Conservation (phyloP, 306 rosid genomes). For the Ochetophila trinervis region DNA sequence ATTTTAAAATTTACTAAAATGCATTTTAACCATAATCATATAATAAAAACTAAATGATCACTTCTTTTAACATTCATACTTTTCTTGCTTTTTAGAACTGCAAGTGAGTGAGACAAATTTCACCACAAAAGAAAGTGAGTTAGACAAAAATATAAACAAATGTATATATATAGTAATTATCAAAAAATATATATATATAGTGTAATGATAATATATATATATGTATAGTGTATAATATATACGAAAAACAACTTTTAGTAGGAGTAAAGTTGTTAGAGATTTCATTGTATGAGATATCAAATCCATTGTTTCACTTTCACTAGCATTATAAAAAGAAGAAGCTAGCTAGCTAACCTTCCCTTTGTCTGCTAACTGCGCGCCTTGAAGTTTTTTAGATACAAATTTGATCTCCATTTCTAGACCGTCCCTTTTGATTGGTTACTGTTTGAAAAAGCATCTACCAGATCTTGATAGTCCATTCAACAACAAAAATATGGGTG, state of each 20-base stretch:
- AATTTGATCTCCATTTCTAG: background rate
- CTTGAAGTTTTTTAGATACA: background rate
- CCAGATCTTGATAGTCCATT: conserved; percentile 35
- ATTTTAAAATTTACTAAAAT: no score
- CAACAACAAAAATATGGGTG: conserved; percentile 30
- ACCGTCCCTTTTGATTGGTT: conserved; percentile 13
- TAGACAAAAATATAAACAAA: no score
- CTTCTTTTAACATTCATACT: no score
- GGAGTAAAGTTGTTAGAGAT: conserved; percentile 1
- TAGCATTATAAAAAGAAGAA: background rate
- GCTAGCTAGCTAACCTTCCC: background rate
- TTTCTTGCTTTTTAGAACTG: no score
- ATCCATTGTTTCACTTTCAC: conserved; percentile 22
- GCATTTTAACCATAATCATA: no score
- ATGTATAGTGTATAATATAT: background rate
- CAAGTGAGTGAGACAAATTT: no score
- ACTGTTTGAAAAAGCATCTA: conserved; percentile 7
- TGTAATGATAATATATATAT: no score
- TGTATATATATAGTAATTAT: no score
- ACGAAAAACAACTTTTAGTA: background rate
- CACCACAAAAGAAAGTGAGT: no score
- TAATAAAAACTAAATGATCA: no score
- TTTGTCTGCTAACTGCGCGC: conserved; percentile 13
- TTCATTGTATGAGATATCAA: background rate
- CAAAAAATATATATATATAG: no score